These are phyloP conservation scores for Eutrema japonicum DNA, from an alignment of 345 rosid species.

Conservation along the genomic window DNA sequence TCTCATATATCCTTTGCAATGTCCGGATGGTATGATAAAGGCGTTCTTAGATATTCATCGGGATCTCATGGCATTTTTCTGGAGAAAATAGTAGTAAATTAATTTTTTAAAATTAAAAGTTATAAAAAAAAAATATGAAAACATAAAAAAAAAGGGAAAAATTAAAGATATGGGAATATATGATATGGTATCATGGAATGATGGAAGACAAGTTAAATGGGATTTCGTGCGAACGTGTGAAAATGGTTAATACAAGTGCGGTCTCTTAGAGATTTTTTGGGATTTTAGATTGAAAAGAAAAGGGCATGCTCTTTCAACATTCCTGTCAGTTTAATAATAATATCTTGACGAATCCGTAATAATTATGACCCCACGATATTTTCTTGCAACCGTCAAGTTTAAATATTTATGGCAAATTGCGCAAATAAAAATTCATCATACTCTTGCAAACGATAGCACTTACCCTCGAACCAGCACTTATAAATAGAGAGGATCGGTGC, in stretches of 20 bases:
- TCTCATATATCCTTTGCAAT: too few relatives aligned
- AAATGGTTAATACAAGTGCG: constrained; percentile 25
- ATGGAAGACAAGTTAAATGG: constrained; percentile 9
- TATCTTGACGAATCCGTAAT: constrained; percentile 8
- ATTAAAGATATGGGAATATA: too few relatives aligned
- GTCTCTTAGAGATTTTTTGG: constrained; percentile 2
- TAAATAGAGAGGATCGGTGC: constrained; percentile 23
- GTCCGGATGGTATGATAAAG: too few relatives aligned
- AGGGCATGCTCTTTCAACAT: constrained; percentile 34
- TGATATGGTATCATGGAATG: too few relatives aligned
- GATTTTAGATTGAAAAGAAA: background rate
- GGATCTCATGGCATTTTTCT: constrained; percentile 9
- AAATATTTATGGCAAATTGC: background rate
- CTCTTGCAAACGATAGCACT: too few relatives aligned
- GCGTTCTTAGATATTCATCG: too few relatives aligned
- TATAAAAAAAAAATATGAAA: too few relatives aligned
- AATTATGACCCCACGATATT: constrained; percentile 16
- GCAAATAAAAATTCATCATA: constrained; percentile 11
- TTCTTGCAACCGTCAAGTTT: constrained; percentile 13
- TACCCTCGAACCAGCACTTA: constrained; percentile 22
- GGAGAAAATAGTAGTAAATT: background rate
- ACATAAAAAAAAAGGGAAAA: too few relatives aligned
- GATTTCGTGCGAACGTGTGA: constrained; percentile 25
- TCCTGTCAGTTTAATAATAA: background rate
- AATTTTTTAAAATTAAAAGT: too few relatives aligned